Base-by-base conservation (phyloP, 495 filamentous ascomycete genomes). In the Penicillium robsamsonii region DNA sequence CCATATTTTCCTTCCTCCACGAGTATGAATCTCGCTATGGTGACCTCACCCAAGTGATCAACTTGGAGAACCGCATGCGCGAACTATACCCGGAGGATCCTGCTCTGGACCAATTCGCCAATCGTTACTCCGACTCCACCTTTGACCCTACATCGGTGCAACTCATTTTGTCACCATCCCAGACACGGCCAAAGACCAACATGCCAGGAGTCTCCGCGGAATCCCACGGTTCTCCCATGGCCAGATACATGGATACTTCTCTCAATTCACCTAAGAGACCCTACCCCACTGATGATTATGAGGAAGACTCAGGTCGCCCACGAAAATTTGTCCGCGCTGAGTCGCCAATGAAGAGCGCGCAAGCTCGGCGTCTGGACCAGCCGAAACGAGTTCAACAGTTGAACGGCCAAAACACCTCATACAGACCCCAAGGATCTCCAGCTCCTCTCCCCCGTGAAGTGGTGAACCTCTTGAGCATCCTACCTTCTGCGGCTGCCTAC, bases 1-100 rank as follows among this genome's bases (percentile, higher is more conserved):
- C 86, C 4, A 82, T 98, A 1, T 96, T 92, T 56, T 76, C 83
- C 1, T 97, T 88, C 70, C 92, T 98, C 63, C 92, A 98, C 69
- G 85, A 90, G 52, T 97, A 96, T 67, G 93, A 97, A 72, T 88
- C 90, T n/a, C 81, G 89, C 44, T 97, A 91, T 63, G 94, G 95
- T 42, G 95, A 98, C 65, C 79, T 97, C 0, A 79, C 84, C 18
- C 91, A 96, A 65, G 87, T 98, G 37, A 83, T 84, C 61, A 94
- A 94, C 66, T 76, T 98, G 27, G 94, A 98, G 67, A 87, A 83
- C 65, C 87, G 94, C 29, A 97, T 97, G 93, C 79, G 81, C 22
- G 92, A 96, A 66, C 79, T 97, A 2, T 97, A 88, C 67, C 92
- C 92, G 17, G 88, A 92, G 56, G 93, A 96, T 57, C 87, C 90